Base-by-base conservation (phyloP, 2,329 filamentous ascomycete species). In the Conoideocrella luteorostrata region DNA sequence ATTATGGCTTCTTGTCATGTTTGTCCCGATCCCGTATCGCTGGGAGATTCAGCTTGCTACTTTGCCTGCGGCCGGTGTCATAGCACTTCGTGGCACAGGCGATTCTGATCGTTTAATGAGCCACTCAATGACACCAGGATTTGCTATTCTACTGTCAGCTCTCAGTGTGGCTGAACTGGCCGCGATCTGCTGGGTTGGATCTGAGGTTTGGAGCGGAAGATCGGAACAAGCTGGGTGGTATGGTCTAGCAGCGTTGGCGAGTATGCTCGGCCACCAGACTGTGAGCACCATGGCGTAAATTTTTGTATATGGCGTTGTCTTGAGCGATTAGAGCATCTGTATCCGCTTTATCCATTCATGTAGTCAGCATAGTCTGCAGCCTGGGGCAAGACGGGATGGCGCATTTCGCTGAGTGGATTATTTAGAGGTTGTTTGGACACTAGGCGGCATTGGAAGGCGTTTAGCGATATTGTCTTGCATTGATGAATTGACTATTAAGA, bases 151-250 rank as follows among this genome's bases (percentile, higher is more conserved):
- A 4, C 47, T 55, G 10, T 59, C 61, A 7, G 51, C 52, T 4
- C 28, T 64, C 18, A 59, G 59, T 7, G 58, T 63, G 0, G 40
- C 52, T 1, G 63, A 66, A 46, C 44, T 66, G 6, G 55, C 57
- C 1, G 56, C 54, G 12, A 45, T 64, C 2, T 66, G 62, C 46
- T 64, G 61, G 60, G 51, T 63, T 4, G 60, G 49, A 2, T 60
- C 56, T 48, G 52, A 60, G 38, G 52, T 57, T 7, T 65, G 59
- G 56, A 53, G 51, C 29, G 51, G 48, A 3, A 49, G 51, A 6
- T 28, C 44, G 4, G 50, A 26, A 5, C 35, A 56, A 4, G 51
- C 57, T 9, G 52, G 47, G 1, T 48, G 44, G 36, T 59, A 61
- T 24, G 62, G 62, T 7, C 35, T 53, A 2, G 58, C 49, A 4